Evolutionary conservation across 2,329 filamentous ascomycete genomes (phyloP).

Genomic region (Amauroascus verrucosus): DNA sequence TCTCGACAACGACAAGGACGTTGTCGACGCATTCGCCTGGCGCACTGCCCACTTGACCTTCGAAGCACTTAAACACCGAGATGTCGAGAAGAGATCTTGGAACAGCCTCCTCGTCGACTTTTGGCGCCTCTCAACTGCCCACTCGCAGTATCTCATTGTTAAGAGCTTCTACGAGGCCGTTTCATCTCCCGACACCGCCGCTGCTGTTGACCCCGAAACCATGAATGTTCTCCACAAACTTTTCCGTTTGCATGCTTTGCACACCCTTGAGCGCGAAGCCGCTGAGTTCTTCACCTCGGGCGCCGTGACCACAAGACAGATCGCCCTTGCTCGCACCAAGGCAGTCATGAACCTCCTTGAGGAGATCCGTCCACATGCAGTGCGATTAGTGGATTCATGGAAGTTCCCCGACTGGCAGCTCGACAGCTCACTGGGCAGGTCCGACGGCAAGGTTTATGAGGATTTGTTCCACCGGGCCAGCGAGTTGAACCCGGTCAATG

Average conservation of each 20-base stretch:
- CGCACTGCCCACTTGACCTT: constrained; percentile 64
- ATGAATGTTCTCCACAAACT: constrained; percentile 52
- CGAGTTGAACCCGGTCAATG: constrained; percentile 63
- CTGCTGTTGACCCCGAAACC: constrained; percentile 49
- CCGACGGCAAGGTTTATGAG: constrained; percentile 66
- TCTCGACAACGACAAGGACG: constrained; percentile 57
- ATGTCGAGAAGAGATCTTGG: constrained; percentile 65
- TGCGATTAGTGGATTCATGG: constrained; percentile 63
- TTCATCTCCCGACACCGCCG: constrained; percentile 43
- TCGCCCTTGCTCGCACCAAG: constrained; percentile 56
- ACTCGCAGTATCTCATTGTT: constrained; percentile 66
- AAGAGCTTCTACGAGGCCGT: constrained; percentile 69
- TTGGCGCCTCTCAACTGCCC: constrained; percentile 63
- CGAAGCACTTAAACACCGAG: constrained; percentile 62
- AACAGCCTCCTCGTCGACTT: constrained; percentile 70
- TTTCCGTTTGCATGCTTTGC: constrained; percentile 55
- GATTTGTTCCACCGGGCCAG: constrained; percentile 64
- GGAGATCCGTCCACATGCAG: constrained; percentile 62
- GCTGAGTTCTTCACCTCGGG: constrained; percentile 62
- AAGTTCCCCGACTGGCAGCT: constrained; percentile 69
- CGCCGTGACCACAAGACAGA: constrained; percentile 62
- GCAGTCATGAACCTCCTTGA: constrained; percentile 59
- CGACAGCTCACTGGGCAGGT: constrained; percentile 58
- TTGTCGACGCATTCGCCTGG: constrained; percentile 67
- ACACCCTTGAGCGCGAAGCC: constrained; percentile 59